phyloP scores from a whole-genome alignment of 1,284 basidiomycete species.

The Trichosporon inkin region DNA sequence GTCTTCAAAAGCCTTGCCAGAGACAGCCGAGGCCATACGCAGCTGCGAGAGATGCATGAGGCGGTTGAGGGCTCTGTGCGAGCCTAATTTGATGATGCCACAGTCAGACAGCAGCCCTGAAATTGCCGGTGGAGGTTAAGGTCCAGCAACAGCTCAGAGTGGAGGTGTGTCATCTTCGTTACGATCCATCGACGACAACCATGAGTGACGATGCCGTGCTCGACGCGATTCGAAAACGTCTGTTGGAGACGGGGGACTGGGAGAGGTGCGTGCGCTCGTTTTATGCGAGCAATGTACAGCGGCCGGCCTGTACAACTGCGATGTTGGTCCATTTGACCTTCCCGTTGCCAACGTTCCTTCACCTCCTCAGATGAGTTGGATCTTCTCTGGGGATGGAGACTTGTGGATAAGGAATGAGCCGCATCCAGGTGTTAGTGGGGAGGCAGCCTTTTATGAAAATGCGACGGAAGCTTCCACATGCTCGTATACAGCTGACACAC shows the following conservation, averaged over 20 bases:
- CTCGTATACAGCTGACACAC: background rate
- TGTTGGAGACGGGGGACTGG: constrained; percentile 48
- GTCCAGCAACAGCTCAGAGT: background rate
- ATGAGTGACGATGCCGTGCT: constrained; percentile 34
- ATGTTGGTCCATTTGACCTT: too few relatives aligned
- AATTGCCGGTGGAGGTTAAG: background rate
- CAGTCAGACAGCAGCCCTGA: too few relatives aligned
- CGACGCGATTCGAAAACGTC: constrained; percentile 35
- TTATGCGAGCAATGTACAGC: background rate
- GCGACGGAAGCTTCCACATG: too few relatives aligned
- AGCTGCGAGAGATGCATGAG: too few relatives aligned
- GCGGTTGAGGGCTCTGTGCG: too few relatives aligned
- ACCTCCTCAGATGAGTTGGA: too few relatives aligned
- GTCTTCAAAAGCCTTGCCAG: too few relatives aligned
- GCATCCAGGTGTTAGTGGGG: background rate
- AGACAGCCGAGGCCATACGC: too few relatives aligned
- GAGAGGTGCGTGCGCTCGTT: constrained; percentile 33
- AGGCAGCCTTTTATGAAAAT: too few relatives aligned
- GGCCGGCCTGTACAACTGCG: background rate
- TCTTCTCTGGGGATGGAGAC: background rate
- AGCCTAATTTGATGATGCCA: too few relatives aligned
- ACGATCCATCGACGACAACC: background rate
- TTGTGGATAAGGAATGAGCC: background rate
- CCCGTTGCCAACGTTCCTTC: too few relatives aligned
- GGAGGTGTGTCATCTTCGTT: background rate